A percentile compares a stretch with the other conserved stretches of the same genome.
Conservation (phyloP, 2,329 filamentous ascomycete genomes). For the Cladosporium austrohemisphaericum region DNA sequence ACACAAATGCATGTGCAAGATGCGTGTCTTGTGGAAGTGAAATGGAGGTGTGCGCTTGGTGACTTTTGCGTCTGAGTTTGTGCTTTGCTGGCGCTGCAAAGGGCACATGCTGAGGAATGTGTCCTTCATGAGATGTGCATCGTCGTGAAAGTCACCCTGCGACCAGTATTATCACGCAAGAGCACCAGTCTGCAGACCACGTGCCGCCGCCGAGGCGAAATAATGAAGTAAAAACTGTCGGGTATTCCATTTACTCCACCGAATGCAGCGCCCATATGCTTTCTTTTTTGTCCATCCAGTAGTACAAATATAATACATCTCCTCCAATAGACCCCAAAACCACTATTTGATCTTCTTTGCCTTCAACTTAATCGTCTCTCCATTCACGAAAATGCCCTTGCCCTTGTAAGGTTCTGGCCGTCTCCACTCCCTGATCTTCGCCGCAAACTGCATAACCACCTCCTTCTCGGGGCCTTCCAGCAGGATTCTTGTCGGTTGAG, state of each 20-base stretch:
- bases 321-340: neutral
- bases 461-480: conserved; percentile 85
- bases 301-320: conserved; percentile 12
- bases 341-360: conserved; percentile 65
- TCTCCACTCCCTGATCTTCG: conserved; percentile 82
- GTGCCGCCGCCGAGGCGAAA: too few species aligned
- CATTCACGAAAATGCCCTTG: conserved; percentile 97
- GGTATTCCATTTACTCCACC: conserved; percentile 9
- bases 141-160: too few species aligned
- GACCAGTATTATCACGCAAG: too few species aligned
- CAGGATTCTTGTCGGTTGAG: conserved; percentile 85
- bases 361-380: conserved; percentile 97
- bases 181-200: too few species aligned
- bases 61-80: too few species aligned
- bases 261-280: conserved; percentile 11
- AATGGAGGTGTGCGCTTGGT: too few species aligned
- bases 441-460: conserved; percentile 85
- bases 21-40: too few species aligned
- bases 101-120: too few species aligned
- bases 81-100: too few species aligned
- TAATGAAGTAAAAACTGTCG: conserved; percentile 6
- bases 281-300: neutral
- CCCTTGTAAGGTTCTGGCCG: conserved; percentile 97
- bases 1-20: too few species aligned
- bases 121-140: too few species aligned